Evolutionary conservation across 768 basidiomycete genomes (phyloP).

Genomic region (Boletus reticuloceps): DNA sequence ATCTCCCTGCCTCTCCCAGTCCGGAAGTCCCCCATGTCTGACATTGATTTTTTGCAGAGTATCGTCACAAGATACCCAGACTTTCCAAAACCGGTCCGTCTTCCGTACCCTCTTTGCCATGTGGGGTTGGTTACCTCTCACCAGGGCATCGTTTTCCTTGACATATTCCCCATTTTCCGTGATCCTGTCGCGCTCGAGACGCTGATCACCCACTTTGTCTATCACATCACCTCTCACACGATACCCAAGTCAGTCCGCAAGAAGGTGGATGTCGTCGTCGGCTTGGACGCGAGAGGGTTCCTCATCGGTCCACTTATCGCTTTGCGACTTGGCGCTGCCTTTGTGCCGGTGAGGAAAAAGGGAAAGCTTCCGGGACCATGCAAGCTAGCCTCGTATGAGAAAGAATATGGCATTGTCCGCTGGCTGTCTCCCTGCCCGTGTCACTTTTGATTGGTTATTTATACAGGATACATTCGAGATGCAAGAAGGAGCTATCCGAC

Average conservation of each 20-base stretch:
- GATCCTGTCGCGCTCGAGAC: constrained; percentile 87
- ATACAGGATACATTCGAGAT: constrained; percentile 93
- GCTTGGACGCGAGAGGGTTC: constrained; percentile 95
- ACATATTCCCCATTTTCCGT: constrained; percentile 91
- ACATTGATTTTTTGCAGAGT: constrained; percentile 67
- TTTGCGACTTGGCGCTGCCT: constrained; percentile 85
- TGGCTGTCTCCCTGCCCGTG: not conserved
- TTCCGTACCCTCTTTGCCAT: not conserved
- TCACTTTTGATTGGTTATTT: not conserved
- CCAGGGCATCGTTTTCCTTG: constrained; percentile 88
- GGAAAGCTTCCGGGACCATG: constrained; percentile 94
- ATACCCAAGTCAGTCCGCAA: constrained; percentile 55
- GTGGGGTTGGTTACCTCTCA: not conserved
- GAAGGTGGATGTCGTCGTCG: constrained; percentile 91
- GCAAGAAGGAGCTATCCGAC: constrained; percentile 80
- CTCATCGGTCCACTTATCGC: constrained; percentile 92
- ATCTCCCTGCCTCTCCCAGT: not conserved
- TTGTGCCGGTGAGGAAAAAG: constrained; percentile 91
- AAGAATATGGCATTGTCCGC: constrained; percentile 89
- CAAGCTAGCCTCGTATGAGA: constrained; percentile 72
- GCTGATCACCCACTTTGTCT: constrained; percentile 82
- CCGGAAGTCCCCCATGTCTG: constrained; percentile 52
- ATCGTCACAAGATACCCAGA: constrained; percentile 63
- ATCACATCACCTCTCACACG: constrained; percentile 81
- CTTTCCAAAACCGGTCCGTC: constrained; percentile 85